Percentiles rank a stretch among this genome's conserved stretches.
These are phyloP conservation scores for Ophiostoma australiae DNA, from an alignment of 2,329 filamentous ascomycete genomes.

Conservation along the genomic window DNA sequence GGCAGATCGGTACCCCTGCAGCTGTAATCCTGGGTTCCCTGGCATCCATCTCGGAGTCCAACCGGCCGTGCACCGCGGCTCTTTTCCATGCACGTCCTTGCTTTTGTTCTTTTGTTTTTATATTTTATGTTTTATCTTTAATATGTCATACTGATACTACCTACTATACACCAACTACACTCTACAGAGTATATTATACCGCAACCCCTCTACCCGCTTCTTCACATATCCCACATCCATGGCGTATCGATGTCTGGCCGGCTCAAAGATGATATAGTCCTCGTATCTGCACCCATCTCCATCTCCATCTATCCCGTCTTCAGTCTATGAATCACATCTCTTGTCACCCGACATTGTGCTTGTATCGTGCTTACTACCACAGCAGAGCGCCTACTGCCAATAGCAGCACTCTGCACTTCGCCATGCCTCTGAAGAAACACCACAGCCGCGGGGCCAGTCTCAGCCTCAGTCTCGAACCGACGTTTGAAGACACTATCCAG, in stretches of 20 bases:
- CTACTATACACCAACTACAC: too few species aligned
- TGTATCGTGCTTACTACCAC: background rate
- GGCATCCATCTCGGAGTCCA: background rate
- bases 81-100: background rate
- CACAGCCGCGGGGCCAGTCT: background rate
- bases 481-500: slow-evolving; percentile 34
- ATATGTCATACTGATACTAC: too few species aligned
- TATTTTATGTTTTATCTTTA: too few species aligned
- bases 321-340: background rate
- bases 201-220: background rate
- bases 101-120: background rate
- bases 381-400: background rate
- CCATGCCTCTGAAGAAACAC: background rate
- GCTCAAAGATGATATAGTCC: background rate
- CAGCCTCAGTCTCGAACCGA: slow-evolving; percentile 11
- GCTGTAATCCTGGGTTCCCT: background rate
- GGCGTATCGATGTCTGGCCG: background rate
- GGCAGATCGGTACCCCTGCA: background rate
- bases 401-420: background rate
- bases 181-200: background rate
- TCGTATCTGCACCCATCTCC: too few species aligned
- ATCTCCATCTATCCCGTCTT: background rate
- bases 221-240: background rate
- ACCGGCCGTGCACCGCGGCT: slow-evolving; percentile 6
- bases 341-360: background rate